Base-by-base conservation (phyloP, 257 asterid species). In the Handroanthus guayacan region DNA sequence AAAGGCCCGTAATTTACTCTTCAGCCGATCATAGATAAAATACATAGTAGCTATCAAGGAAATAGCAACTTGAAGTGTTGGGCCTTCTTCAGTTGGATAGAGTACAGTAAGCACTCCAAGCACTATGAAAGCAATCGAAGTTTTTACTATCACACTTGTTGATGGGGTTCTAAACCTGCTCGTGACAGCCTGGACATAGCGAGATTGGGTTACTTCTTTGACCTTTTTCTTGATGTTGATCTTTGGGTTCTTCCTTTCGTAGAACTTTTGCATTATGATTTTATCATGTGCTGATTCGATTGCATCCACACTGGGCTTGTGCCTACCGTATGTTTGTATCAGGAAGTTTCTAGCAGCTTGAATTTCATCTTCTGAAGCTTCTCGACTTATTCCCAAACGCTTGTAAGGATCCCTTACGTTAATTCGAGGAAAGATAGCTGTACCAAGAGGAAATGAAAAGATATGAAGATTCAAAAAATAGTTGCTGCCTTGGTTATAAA, bases 41-140 rank as follows among this genome's bases (percentile, higher is more conserved):
- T 93, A 93, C 60, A 90, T 73, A 25, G 99, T 82, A 52, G 75
- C 85, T 44, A 95, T 76, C 85, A 95, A 78, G 52, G 99, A 95
- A 78, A 91, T 64, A 47, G 89, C 93, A 74, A 95, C 99, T 86
- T 95, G 99, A 81, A 95, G 89, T 10, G 99, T 95, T 0, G 99
- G 99, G 34, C 99, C 99, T 80, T 95, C 99, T 86, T 95, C 99
- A 6, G 98, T 89, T 55, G 99, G 99, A 83, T 92, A 93, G 79
- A 95, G 93, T 36, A 95, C 82, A 6, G 97, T 95, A 71, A 95
- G 93, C 37, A 77, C 96, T 64, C 97, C 99, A 4, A 95, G 97
- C 73, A 84, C 85, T 47, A 86, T 34, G 72, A 91, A 95, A 43
- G 97, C 94, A 25, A 89, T 75, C 70, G 98, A 87, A 37, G 97